Evolutionary conservation across 2,329 filamentous ascomycete genomes (phyloP).

Genomic region (Monosporascus ibericus): DNA sequence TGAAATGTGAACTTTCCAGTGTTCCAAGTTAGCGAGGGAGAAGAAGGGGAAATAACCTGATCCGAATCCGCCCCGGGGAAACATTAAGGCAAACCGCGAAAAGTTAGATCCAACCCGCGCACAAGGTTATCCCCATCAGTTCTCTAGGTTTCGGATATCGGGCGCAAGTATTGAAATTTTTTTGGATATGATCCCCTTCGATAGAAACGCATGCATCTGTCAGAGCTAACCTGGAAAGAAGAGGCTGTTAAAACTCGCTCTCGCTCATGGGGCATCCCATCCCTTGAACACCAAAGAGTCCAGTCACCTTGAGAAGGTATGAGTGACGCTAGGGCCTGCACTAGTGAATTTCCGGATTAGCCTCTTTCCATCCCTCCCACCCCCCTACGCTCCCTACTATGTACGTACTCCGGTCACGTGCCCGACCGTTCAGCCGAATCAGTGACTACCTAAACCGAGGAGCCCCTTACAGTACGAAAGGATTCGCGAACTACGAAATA

Average conservation of each 20-base stretch:
- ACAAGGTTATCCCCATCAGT: no score
- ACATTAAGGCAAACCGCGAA: conserved; percentile 1
- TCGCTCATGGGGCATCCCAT: not conserved
- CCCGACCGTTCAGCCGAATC: not conserved
- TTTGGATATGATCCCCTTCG: not conserved
- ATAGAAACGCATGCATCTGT: not conserved
- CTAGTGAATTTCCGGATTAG: not conserved
- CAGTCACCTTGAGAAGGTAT: not conserved
- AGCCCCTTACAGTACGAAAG: no score
- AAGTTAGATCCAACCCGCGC: not conserved
- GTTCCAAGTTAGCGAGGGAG: conserved; percentile 2
- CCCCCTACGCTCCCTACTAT: not conserved
- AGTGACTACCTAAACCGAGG: no score
- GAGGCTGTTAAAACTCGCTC: not conserved
- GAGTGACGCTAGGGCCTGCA: not conserved
- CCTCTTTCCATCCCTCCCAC: not conserved
- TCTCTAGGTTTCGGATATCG: no score
- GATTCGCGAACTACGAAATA: no score
- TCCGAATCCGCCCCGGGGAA: conserved; percentile 9
- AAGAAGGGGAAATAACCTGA: conserved; percentile 4
- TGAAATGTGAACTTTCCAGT: not conserved
- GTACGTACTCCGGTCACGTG: not conserved
- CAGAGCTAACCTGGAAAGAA: not conserved
- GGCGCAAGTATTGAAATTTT: no score
- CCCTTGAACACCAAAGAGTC: not conserved